Percentiles rank a stretch among this genome's conserved stretches.
phyloP scores from a whole-genome alignment of 2,329 filamentous ascomycete genomes.

The Sporothrix brasiliensis region DNA sequence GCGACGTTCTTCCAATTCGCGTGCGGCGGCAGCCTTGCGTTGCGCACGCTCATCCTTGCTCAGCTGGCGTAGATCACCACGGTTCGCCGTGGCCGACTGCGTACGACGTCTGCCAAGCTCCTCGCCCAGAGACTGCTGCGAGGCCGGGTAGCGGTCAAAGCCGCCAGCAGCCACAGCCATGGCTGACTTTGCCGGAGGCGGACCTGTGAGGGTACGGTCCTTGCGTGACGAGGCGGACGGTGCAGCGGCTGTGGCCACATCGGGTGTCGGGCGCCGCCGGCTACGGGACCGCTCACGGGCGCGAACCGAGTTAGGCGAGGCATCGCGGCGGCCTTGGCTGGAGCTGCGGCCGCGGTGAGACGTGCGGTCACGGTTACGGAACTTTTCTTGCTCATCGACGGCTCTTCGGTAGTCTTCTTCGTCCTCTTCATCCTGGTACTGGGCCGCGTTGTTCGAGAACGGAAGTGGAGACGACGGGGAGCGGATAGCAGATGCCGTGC shows the following conservation, averaged over 20 bases:
- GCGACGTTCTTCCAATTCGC: constrained; percentile 85
- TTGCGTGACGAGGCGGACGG: constrained; percentile 35
- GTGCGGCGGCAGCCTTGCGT: constrained; percentile 75
- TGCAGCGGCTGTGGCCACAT: constrained; percentile 14
- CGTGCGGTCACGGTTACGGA: constrained; percentile 51
- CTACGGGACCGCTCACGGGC: constrained; percentile 39
- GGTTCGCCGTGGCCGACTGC: constrained; percentile 46
- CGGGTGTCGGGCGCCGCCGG: constrained; percentile 33
- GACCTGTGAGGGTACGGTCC: constrained; percentile 41
- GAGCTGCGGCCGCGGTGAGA: constrained; percentile 49
- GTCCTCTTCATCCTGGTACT: constrained; percentile 58
- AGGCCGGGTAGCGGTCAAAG: constrained; percentile 34
- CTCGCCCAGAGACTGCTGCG: constrained; percentile 34
- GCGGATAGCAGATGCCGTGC: constrained; percentile 60
- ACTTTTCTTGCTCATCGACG: constrained; percentile 57
- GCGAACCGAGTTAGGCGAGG: constrained; percentile 39
- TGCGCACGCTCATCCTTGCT: constrained; percentile 62
- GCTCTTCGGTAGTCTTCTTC: constrained; percentile 64
- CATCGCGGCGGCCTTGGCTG: constrained; percentile 44
- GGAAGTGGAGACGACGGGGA: constrained; percentile 83
- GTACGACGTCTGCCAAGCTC: constrained; percentile 42
- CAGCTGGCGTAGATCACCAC: constrained; percentile 58
- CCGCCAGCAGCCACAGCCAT: constrained; percentile 35
- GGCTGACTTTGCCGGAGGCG: constrained; percentile 37
- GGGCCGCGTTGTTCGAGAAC: constrained; percentile 63